phyloP scores from a whole-genome alignment of 2,329 filamentous ascomycete genomes.

The Lomentospora prolificans region DNA sequence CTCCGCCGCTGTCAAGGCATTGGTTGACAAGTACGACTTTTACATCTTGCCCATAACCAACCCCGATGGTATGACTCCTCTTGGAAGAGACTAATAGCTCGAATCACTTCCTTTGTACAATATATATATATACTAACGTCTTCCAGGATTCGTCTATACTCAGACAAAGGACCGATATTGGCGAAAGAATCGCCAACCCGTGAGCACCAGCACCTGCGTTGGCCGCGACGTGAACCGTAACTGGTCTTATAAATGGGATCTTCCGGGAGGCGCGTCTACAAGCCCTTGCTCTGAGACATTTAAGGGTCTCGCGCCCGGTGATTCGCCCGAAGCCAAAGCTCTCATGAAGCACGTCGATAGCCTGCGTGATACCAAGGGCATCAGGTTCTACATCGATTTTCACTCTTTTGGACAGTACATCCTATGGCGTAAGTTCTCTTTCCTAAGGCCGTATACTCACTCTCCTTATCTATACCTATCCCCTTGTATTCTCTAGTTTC shows the following conservation, averaged over 20 bases:
- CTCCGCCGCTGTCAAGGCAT: slow-evolving; percentile 26
- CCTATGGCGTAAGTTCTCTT: slow-evolving; percentile 11
- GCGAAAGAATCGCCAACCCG: slow-evolving; percentile 48
- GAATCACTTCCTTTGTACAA: background rate
- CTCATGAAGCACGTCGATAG: slow-evolving; percentile 22
- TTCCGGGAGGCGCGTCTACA: slow-evolving; percentile 37
- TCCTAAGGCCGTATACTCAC: background rate
- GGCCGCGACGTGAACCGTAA: slow-evolving; percentile 51
- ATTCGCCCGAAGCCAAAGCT: slow-evolving; percentile 42
- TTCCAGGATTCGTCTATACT: slow-evolving; percentile 45
- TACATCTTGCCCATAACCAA: slow-evolving; percentile 56
- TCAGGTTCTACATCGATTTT: slow-evolving; percentile 55
- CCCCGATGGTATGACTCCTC: slow-evolving; percentile 37
- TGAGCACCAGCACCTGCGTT: slow-evolving; percentile 29
- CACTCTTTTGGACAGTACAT: slow-evolving; percentile 49
- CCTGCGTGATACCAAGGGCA: slow-evolving; percentile 26
- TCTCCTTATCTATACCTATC: too few relatives aligned
- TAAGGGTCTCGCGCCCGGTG: slow-evolving; percentile 30
- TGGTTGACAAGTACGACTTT: slow-evolving; percentile 55
- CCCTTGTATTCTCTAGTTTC: too few relatives aligned
- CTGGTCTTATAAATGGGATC: slow-evolving; percentile 46
- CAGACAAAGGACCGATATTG: slow-evolving; percentile 48
- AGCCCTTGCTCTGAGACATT: slow-evolving; percentile 42
- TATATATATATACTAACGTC: slow-evolving; percentile 1
- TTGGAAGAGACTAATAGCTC: too few relatives aligned